These are phyloP conservation scores for Leccinum subrobustum DNA, from an alignment of 1,284 basidiomycete species.

Conservation along the genomic window DNA sequence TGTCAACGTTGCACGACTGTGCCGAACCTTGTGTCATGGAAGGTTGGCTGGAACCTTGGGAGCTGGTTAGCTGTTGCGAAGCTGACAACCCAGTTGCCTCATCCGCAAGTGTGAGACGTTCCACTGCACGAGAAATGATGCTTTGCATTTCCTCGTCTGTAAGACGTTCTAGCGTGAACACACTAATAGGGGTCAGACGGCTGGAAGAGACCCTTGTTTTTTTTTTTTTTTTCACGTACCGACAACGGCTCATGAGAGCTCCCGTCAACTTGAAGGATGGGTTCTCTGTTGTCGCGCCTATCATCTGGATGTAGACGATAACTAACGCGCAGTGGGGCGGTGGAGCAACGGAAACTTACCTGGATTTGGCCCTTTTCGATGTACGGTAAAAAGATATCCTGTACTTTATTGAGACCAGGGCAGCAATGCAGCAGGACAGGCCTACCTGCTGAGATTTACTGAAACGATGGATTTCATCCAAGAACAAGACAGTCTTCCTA, in stretches of 20 bases:
- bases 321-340: not conserved
- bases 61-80: constrained; percentile 5
- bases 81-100: not conserved
- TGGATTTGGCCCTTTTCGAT: constrained; percentile 79
- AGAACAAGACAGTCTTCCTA: constrained; percentile 71
- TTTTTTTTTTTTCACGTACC: constrained; percentile 60
- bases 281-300: constrained; percentile 92
- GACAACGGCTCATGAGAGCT: constrained; percentile 78
- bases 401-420: not conserved
- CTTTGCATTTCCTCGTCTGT: constrained; percentile 54
- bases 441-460: constrained; percentile 78
- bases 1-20: constrained; percentile 8
- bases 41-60: constrained; percentile 15
- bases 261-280: constrained; percentile 84
- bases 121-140: constrained; percentile 53
- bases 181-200: constrained; percentile 39
- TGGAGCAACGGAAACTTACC: constrained; percentile 33
- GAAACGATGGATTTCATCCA: constrained; percentile 91
- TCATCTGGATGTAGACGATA: constrained; percentile 44
- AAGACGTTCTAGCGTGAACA: constrained; percentile 64
- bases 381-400: constrained; percentile 81
- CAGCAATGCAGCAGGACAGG: not conserved
- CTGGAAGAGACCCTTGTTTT: not conserved
- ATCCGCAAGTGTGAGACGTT: constrained; percentile 33
- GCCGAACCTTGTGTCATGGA: constrained; percentile 20